These are phyloP conservation scores for Diaporthe sp. DNA, from an alignment of 2,329 filamentous ascomycete genomes.

Conservation along the genomic window DNA sequence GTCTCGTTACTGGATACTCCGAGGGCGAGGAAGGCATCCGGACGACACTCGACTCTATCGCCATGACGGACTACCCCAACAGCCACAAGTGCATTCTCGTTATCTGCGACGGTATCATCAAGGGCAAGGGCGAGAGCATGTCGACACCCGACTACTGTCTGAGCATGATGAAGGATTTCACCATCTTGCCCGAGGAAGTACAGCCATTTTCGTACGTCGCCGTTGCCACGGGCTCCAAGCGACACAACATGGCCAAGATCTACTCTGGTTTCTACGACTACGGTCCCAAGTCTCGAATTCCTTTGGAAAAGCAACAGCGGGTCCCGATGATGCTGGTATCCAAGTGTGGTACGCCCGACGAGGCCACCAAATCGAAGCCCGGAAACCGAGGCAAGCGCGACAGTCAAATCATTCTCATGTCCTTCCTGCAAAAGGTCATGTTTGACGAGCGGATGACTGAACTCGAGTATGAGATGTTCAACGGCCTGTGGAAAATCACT, in stretches of 20 bases:
- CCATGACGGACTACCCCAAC: constrained; percentile 98
- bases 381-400: constrained; percentile 99
- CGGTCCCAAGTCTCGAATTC: constrained; percentile 82
- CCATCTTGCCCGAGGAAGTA: constrained; percentile 84
- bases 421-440: constrained; percentile 99
- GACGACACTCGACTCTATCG: constrained; percentile 95
- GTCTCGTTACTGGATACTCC: constrained; percentile 95
- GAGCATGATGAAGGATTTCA: constrained; percentile 94
- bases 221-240: constrained; percentile 93
- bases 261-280: constrained; percentile 99
- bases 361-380: constrained; percentile 85
- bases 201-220: constrained; percentile 95
- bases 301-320: constrained; percentile 89
- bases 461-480: constrained; percentile 99
- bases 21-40: constrained; percentile 94
- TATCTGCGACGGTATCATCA: constrained; percentile 97
- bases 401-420: constrained; percentile 99
- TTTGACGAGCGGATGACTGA: constrained; percentile 99
- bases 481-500: constrained; percentile 97
- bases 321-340: constrained; percentile 98
- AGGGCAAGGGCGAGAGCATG: constrained; percentile 88
- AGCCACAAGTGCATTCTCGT: constrained; percentile 98
- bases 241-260: constrained; percentile 99
- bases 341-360: constrained; percentile 94
- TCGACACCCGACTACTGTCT: constrained; percentile 93